phyloP scores from a whole-genome alignment of 2,329 filamentous ascomycete genomes.

The Sporothrix dimorphospora region DNA sequence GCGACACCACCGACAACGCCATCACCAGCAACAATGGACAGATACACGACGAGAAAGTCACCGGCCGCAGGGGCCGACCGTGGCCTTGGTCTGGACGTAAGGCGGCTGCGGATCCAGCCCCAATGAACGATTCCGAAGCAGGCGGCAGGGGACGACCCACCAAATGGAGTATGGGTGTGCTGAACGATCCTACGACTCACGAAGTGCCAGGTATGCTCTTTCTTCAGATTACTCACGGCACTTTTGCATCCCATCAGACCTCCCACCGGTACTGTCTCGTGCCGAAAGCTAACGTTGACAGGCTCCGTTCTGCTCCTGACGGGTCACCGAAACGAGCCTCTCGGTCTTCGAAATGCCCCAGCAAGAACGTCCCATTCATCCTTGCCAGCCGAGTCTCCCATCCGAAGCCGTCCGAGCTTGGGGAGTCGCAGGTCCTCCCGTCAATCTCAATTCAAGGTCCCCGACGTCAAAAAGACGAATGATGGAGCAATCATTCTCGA shows the following conservation, averaged over 20 bases:
- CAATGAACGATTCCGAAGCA: conserved; percentile 6
- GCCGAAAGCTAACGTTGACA: conserved; percentile 37
- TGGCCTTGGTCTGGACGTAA: conserved; percentile 20
- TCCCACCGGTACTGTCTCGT: not conserved
- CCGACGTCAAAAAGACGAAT: conserved; percentile 66
- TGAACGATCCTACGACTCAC: conserved; percentile 79
- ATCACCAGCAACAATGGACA: conserved; percentile 16
- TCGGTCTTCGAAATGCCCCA: conserved; percentile 61
- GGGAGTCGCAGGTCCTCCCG: conserved; percentile 44
- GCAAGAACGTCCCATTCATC: conserved; percentile 63
- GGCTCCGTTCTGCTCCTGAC: conserved; percentile 63
- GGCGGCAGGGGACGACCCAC: conserved; percentile 35
- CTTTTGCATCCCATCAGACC: not conserved
- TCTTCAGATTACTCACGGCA: not conserved
- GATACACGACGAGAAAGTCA: not conserved
- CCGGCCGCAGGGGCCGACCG: conserved; percentile 9
- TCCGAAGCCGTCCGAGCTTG: conserved; percentile 37
- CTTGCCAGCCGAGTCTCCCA: conserved; percentile 50
- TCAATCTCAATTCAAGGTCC: not conserved
- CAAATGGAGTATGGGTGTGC: conserved; percentile 73
- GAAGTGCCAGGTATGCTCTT: conserved; percentile 75
- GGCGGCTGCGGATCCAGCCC: not conserved
- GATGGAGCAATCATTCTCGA: conserved; percentile 86
- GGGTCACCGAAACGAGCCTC: conserved; percentile 58
- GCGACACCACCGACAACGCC: not conserved